Evolutionary conservation across 1,284 basidiomycete genomes (phyloP).

Genomic region (Athelia psychrophila): DNA sequence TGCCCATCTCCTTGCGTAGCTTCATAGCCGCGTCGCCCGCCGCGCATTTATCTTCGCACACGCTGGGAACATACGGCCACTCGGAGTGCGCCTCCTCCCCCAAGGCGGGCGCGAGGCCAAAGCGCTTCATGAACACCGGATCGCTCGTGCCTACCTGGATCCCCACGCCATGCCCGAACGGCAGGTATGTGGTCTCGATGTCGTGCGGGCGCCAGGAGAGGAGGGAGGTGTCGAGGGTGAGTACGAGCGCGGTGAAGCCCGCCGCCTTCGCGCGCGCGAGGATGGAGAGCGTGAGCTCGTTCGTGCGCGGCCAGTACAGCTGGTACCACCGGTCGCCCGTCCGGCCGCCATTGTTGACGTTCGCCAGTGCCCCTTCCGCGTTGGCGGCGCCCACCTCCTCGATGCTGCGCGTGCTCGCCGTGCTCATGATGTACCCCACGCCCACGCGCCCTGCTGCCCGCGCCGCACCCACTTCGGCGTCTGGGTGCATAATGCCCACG

Average conservation of each 20-base stretch:
- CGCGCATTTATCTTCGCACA: constrained; percentile 32
- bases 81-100: constrained; percentile 30
- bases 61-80: constrained; percentile 58
- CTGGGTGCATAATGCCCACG: constrained; percentile 64
- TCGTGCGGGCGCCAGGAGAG: constrained; percentile 73
- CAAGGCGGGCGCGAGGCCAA: constrained; percentile 38
- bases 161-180: constrained; percentile 61
- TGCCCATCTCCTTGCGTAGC: constrained; percentile 42
- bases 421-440: constrained; percentile 72
- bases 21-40: constrained; percentile 45
- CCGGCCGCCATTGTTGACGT: too few species aligned
- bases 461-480: constrained; percentile 70
- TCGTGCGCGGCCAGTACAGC: constrained; percentile 70
- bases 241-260: constrained; percentile 65
- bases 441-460: constrained; percentile 61
- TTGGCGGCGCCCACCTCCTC: constrained; percentile 72
- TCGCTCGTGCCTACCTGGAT: constrained; percentile 60
- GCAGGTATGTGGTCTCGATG: constrained; percentile 55
- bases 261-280: constrained; percentile 61
- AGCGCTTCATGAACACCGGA: constrained; percentile 65
- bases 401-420: constrained; percentile 66
- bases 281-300: constrained; percentile 64
- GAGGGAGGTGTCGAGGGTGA: constrained; percentile 66
- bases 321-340: constrained; percentile 77
- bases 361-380: constrained; percentile 35